phyloP scores from a whole-genome alignment of 108 stramenopile genomes.

The Fragilariopsis cylindrus region DNA sequence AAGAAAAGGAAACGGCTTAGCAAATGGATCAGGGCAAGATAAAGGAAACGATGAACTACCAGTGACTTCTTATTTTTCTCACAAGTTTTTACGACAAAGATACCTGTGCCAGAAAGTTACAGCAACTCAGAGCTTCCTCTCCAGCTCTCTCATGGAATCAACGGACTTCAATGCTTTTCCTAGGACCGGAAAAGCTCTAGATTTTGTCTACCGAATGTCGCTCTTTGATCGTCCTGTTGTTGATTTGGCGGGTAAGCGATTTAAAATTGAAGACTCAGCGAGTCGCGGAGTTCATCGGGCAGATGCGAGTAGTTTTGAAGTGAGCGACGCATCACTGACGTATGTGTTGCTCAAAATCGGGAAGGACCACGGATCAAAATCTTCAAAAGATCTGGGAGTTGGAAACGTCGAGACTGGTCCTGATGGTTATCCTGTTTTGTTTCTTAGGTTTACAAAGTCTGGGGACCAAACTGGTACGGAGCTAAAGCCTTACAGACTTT shows the following conservation, averaged over 20 bases:
- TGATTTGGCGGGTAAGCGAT: constrained; percentile 69
- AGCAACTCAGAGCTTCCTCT: constrained; percentile 44
- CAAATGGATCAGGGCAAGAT: constrained; percentile 2
- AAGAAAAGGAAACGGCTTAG: constrained; percentile 30
- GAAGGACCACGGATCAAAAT: not conserved
- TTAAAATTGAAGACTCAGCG: constrained; percentile 70
- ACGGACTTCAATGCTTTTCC: constrained; percentile 72
- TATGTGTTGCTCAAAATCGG: constrained; percentile 61
- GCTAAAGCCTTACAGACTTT: constrained; percentile 72
- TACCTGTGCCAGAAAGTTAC: constrained; percentile 57
- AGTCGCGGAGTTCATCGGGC: constrained; percentile 57
- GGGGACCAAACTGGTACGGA: constrained; percentile 43
- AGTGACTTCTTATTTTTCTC: constrained; percentile 37
- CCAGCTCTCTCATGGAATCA: constrained; percentile 76
- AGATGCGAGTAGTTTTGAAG: constrained; percentile 77
- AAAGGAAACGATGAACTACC: not conserved
- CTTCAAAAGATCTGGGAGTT: not conserved
- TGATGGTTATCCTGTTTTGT: constrained; percentile 64
- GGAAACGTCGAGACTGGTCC: constrained; percentile 48
- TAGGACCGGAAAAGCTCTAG: constrained; percentile 74
- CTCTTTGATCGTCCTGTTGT: constrained; percentile 73
- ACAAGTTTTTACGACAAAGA: constrained; percentile 45
- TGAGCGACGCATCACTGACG: constrained; percentile 78
- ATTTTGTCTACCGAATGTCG: constrained; percentile 80
- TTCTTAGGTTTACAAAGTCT: constrained; percentile 38